Evolutionary conservation across 352 stramenopile genomes (phyloP).

Genomic region (Phytopythium mirpurense): DNA sequence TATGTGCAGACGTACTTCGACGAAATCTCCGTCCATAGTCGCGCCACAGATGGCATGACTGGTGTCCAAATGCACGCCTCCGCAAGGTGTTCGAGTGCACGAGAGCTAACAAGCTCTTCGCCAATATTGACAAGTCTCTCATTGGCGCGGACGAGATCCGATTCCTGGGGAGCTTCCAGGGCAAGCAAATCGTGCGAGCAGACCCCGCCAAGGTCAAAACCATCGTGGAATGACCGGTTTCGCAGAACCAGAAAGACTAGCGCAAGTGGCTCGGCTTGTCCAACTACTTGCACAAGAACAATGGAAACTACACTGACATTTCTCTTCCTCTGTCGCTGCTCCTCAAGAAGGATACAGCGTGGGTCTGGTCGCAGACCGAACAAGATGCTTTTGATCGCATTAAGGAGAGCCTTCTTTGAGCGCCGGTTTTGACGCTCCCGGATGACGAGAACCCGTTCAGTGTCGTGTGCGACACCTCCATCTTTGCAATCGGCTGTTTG

Average conservation of each 20-base stretch:
- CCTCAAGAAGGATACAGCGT: slow-evolving; percentile 15
- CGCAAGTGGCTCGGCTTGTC: slow-evolving; percentile 12
- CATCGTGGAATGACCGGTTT: slow-evolving; percentile 9
- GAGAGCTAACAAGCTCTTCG: slow-evolving; percentile 17
- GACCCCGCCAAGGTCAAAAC: slow-evolving; percentile 13
- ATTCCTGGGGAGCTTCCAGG: slow-evolving; percentile 20
- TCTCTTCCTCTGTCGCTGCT: slow-evolving; percentile 9
- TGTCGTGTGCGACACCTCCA: slow-evolving; percentile 18
- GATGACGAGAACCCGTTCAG: slow-evolving; percentile 11
- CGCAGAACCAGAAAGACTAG: slow-evolving; percentile 5
- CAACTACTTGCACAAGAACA: slow-evolving; percentile 12
- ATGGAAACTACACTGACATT: not conserved
- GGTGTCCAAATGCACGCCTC: slow-evolving; percentile 20
- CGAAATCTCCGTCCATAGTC: slow-evolving; percentile 24
- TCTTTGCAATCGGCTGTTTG: slow-evolving; percentile 17
- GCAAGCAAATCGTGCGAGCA: slow-evolving; percentile 7
- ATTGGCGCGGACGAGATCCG: slow-evolving; percentile 20
- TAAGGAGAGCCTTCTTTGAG: slow-evolving; percentile 8
- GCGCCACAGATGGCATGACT: not conserved
- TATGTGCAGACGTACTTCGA: slow-evolving; percentile 20
- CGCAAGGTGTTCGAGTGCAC: slow-evolving; percentile 15
- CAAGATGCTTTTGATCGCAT: slow-evolving; percentile 11
- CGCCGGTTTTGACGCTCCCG: slow-evolving; percentile 9
- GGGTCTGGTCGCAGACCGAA: slow-evolving; percentile 5
- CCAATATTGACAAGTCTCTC: slow-evolving; percentile 22